Conservation (phyloP, 768 basidiomycete genomes). For the Lyophyllum shimeji region DNA sequence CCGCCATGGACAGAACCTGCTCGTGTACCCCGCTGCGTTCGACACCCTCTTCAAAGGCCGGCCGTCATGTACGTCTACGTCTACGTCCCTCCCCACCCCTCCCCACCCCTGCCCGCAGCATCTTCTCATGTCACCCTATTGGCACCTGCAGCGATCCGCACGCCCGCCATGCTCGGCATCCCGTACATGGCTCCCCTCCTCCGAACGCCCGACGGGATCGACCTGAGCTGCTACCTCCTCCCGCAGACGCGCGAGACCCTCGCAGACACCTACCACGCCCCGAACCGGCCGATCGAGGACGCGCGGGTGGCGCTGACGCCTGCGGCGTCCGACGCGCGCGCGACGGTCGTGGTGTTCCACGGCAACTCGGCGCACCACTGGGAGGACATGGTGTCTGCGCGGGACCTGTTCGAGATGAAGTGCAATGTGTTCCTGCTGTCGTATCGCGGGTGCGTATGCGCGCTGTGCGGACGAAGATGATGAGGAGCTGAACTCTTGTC, state of each 20-base stretch:
- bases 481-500: background rate
- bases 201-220: conserved; percentile 15
- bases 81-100: background rate
- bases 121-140: background rate
- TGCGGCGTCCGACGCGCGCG: conserved; percentile 35
- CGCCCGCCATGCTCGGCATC: conserved; percentile 7
- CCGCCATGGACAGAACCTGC: conserved; percentile 14
- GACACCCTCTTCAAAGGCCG: background rate
- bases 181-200: conserved; percentile 13
- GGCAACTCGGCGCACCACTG: conserved; percentile 78
- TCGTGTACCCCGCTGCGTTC: conserved; percentile 19
- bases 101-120: too few relatives aligned
- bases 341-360: conserved; percentile 87
- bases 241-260: conserved; percentile 13
- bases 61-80: background rate
- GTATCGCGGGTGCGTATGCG: conserved; percentile 76
- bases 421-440: conserved; percentile 89
- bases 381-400: conserved; percentile 68
- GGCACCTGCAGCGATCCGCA: background rate
- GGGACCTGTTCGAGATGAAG: conserved; percentile 62
- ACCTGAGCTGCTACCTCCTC: conserved; percentile 15
- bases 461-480: too few relatives aligned
- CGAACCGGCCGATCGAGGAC: background rate
- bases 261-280: background rate
- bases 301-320: conserved; percentile 15